Conservation (phyloP, 2,329 filamentous ascomycete species). For the Coniochaeta sp. region DNA sequence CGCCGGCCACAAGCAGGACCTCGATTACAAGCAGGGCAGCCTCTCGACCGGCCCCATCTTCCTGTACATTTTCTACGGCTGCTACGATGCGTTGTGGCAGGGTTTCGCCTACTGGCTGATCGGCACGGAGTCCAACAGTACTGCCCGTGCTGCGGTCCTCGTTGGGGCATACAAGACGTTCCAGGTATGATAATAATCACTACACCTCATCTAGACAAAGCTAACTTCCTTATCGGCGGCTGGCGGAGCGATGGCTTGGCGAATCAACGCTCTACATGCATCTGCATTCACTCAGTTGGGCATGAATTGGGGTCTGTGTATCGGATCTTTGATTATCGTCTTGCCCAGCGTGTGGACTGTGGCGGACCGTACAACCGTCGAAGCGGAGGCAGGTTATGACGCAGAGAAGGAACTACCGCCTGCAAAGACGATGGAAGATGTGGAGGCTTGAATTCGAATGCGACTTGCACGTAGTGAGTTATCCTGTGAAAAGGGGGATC, state of each 20-base stretch:
- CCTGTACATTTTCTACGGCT: conserved; percentile 64
- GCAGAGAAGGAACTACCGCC: background rate
- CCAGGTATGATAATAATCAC: conserved; percentile 16
- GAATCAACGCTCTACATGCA: conserved; percentile 28
- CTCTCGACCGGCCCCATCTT: conserved; percentile 57
- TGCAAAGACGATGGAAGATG: background rate
- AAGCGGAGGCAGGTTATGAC: conserved; percentile 16
- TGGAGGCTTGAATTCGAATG: background rate
- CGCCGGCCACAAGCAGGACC: conserved; percentile 30
- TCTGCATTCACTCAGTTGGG: conserved; percentile 32
- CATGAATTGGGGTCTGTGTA: conserved; percentile 38
- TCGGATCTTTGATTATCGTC: conserved; percentile 31
- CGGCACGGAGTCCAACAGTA: conserved; percentile 34
- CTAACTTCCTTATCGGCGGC: conserved; percentile 8
- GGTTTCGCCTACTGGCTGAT: conserved; percentile 57
- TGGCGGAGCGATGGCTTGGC: conserved; percentile 38
- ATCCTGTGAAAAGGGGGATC: too few relatives aligned
- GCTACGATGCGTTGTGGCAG: conserved; percentile 63
- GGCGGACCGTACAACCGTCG: conserved; percentile 15
- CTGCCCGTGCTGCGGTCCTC: conserved; percentile 31
- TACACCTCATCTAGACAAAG: background rate
- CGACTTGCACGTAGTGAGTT: too few relatives aligned
- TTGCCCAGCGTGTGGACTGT: conserved; percentile 35
- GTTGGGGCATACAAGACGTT: conserved; percentile 40
- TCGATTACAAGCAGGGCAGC: conserved; percentile 38